phyloP scores from a whole-genome alignment of 192 early-diverging fungal species.

The Coemansia sp. region DNA sequence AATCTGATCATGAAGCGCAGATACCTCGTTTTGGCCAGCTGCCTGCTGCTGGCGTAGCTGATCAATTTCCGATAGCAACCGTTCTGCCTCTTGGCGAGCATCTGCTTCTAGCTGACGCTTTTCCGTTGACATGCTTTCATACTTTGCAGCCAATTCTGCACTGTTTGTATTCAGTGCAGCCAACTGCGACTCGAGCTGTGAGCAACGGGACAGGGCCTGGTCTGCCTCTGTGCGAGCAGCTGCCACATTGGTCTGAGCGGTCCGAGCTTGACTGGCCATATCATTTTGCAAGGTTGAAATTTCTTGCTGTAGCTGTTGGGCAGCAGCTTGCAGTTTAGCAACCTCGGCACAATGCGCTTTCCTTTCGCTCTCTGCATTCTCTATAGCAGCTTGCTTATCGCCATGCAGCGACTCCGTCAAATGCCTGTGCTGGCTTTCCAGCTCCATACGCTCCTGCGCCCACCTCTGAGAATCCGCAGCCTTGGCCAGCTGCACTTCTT shows the following conservation, averaged over 20 bases:
- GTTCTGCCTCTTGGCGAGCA: background rate
- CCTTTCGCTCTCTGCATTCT: background rate
- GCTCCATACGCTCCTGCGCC: background rate
- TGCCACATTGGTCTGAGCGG: constrained; percentile 4
- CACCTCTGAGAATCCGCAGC: background rate
- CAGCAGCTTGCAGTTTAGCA: constrained; percentile 4
- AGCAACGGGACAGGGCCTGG: background rate
- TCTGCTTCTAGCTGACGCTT: constrained; percentile 2
- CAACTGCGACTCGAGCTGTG: background rate
- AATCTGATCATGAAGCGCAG: constrained; percentile 4
- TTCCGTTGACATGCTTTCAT: background rate
- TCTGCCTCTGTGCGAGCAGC: background rate
- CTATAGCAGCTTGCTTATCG: background rate
- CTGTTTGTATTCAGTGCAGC: background rate
- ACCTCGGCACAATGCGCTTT: constrained; percentile 3
- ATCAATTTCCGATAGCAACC: constrained; percentile 6
- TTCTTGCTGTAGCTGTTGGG: background rate
- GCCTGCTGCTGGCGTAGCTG: background rate
- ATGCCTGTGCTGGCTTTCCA: constrained; percentile 11
- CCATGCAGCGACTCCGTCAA: background rate
- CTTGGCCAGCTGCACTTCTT: background rate
- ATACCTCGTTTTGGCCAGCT: background rate
- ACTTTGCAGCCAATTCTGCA: constrained; percentile 1
- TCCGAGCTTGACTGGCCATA: constrained; percentile 1
- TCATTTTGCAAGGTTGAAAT: background rate